Percentiles rank a stretch among this genome's conserved stretches.
Evolutionary conservation across 495 filamentous ascomycete genomes (phyloP).

Genomic region (Penicillium robsamsonii): DNA sequence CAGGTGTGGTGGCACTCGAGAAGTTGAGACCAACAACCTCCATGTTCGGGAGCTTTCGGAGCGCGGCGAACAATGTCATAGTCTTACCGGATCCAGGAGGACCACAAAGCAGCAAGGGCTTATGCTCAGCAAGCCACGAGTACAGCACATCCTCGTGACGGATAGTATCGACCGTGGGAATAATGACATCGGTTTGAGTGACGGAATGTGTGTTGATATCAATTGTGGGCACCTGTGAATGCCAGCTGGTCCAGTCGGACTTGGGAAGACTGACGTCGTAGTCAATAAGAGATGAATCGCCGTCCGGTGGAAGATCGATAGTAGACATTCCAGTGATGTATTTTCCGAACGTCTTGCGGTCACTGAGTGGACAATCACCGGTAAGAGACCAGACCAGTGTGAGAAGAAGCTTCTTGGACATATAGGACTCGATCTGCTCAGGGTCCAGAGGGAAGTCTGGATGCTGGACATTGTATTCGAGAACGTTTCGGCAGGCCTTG

Average conservation of each 20-base stretch:
- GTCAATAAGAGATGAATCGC: conserved; percentile 85
- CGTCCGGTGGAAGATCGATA: conserved; percentile 74
- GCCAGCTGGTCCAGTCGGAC: conserved; percentile 89
- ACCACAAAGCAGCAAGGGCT: conserved; percentile 92
- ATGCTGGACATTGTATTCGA: conserved; percentile 95
- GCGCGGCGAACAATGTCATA: conserved; percentile 97
- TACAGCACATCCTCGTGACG: conserved; percentile 97
- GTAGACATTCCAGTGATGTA: conserved; percentile 74
- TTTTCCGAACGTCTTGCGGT: conserved; percentile 86
- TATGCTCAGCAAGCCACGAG: conserved; percentile 98
- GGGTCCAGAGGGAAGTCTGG: conserved; percentile 87
- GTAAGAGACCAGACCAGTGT: conserved; percentile 92
- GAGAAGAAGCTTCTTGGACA: conserved; percentile 89
- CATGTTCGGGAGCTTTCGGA: conserved; percentile 96
- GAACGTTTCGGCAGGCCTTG: conserved; percentile 83
- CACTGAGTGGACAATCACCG: conserved; percentile 85
- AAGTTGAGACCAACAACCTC: conserved; percentile 99
- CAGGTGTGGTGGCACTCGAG: conserved; percentile 95
- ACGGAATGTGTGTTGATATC: conserved; percentile 98
- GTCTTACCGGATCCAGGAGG: conserved; percentile 98
- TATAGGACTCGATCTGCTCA: conserved; percentile 82
- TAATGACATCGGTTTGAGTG: conserved; percentile 95
- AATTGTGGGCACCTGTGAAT: conserved; percentile 86
- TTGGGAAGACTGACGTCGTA: conserved; percentile 85
- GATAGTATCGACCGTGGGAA: conserved; percentile 93